These are phyloP conservation scores for Kuraishia floccosa DNA, from an alignment of 805 yeast genomes.

Conservation along the genomic window DNA sequence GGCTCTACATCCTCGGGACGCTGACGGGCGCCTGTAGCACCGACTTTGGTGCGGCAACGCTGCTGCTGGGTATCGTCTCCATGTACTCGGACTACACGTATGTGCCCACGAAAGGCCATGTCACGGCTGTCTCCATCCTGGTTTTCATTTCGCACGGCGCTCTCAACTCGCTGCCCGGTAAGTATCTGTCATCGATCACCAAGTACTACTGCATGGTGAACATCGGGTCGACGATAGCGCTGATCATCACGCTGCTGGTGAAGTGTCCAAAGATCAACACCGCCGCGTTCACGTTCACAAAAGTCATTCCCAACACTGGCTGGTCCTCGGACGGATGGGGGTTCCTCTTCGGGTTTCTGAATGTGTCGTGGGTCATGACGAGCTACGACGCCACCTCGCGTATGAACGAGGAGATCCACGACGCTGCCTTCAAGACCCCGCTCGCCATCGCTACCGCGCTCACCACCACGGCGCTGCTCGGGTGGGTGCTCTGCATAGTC, in stretches of 20 bases:
- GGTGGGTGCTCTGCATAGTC: constrained; percentile 37
- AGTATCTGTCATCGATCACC: constrained; percentile 35
- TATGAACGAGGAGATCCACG: constrained; percentile 42
- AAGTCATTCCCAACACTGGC: constrained; percentile 33
- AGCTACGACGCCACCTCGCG: constrained; percentile 45
- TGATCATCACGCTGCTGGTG: constrained; percentile 42
- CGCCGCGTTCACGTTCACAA: constrained; percentile 34
- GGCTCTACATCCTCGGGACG: constrained; percentile 38
- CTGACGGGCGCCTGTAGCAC: constrained; percentile 40
- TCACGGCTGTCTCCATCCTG: constrained; percentile 40
- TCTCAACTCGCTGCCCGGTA: constrained; percentile 40
- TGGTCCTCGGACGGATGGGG: constrained; percentile 47
- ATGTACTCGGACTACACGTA: constrained; percentile 25
- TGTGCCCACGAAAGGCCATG: constrained; percentile 28
- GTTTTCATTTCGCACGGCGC: constrained; percentile 35
- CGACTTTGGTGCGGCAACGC: constrained; percentile 39
- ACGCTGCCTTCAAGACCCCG: constrained; percentile 46
- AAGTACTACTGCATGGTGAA: constrained; percentile 39
- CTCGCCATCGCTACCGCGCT: constrained; percentile 47
- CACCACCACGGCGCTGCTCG: constrained; percentile 33
- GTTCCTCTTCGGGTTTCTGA: constrained; percentile 44
- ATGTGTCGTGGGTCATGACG: constrained; percentile 50
- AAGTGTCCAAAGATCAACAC: constrained; percentile 35
- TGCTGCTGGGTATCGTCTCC: constrained; percentile 32
- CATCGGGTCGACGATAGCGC: constrained; percentile 35